These are phyloP conservation scores for Pyrenophora tritici-repentis DNA, from an alignment of 2,329 filamentous ascomycete genomes.

Conservation along the genomic window DNA sequence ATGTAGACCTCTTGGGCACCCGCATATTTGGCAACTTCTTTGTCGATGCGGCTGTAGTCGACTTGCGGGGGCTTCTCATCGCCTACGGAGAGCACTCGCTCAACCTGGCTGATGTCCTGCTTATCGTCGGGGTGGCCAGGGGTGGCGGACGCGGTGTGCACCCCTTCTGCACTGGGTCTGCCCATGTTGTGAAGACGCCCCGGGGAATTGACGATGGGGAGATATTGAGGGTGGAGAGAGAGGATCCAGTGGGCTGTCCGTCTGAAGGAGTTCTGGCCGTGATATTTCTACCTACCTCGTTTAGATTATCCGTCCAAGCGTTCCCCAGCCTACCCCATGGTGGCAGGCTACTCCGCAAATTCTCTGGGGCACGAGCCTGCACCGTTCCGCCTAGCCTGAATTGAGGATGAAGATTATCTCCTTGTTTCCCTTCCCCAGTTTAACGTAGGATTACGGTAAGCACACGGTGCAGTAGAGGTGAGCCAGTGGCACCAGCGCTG, in stretches of 20 bases:
- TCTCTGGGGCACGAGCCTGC: conserved; percentile 17
- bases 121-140: conserved; percentile 25
- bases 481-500: conserved; percentile 10
- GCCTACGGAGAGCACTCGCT: conserved; percentile 54
- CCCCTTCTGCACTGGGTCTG: conserved; percentile 23
- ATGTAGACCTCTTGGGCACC: conserved; percentile 61
- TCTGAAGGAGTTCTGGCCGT: conserved; percentile 18
- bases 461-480: not conserved
- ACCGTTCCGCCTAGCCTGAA: conserved; percentile 15
- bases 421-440: conserved; percentile 13
- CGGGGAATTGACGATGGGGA: conserved; percentile 14
- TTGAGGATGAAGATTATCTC: conserved; percentile 9
- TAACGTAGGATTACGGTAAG: conserved; percentile 13
- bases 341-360: conserved; percentile 28
- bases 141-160: conserved; percentile 22
- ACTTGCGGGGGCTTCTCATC: conserved; percentile 58
- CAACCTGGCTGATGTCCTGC: conserved; percentile 52
- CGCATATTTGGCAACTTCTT: conserved; percentile 73
- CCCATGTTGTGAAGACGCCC: conserved; percentile 29
- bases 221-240: conserved; percentile 12
- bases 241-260: conserved; percentile 20
- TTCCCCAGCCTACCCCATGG: conserved; percentile 29
- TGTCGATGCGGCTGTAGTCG: conserved; percentile 66
- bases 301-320: conserved; percentile 24
- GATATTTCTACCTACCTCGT: conserved; percentile 31